Base-by-base conservation (phyloP, 805 yeast genomes). In the Candida tallmaniae region DNA sequence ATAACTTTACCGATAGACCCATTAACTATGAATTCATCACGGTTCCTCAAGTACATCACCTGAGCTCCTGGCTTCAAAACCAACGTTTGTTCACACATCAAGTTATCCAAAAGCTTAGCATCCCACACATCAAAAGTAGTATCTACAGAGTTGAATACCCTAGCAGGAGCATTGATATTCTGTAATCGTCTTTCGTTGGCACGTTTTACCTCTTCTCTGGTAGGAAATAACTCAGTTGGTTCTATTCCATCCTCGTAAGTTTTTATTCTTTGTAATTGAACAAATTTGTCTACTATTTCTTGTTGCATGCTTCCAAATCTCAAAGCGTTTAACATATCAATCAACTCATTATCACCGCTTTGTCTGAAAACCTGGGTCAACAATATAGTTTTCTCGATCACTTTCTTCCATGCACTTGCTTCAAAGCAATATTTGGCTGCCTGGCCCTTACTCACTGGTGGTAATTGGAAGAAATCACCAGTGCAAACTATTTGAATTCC, bases 381-480 rank as follows among this genome's bases (percentile, higher is more conserved):
- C 27, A 85, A 62, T 20, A 88, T 73, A 0, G 93, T 87, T 38
- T 74, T 71, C 7, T 73, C 60, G 28, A 93, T 69, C 5, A 77
- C 73, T 19, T 57, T 58, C 12, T 58, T 58, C 98, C 98, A 93
- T 17, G 77, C 60, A 3, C 62, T 53, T 7, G 87, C 70, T 48
- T 88, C 83, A 50, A 93, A 93, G 39, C 95, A 82, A 52, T 82
- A 93, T 21, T 52, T 53, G 2, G 62, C 58, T 26, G 41, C 51
- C 4, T 40, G 36, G 3, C 25, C 22, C 27, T 62, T 66, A 15
- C 67, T 67, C 5, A 93, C 94, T 0, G 98, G 98, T 1, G 98
- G 98, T 28, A 93, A 67, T 60, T 93, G 98, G 58, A 83, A 89
- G 54, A 90, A 89, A 60, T 93, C 98, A n/a, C 98, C 98, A 4